phyloP scores from a whole-genome alignment of 148 eudicot species.

The Cornus kousa region DNA sequence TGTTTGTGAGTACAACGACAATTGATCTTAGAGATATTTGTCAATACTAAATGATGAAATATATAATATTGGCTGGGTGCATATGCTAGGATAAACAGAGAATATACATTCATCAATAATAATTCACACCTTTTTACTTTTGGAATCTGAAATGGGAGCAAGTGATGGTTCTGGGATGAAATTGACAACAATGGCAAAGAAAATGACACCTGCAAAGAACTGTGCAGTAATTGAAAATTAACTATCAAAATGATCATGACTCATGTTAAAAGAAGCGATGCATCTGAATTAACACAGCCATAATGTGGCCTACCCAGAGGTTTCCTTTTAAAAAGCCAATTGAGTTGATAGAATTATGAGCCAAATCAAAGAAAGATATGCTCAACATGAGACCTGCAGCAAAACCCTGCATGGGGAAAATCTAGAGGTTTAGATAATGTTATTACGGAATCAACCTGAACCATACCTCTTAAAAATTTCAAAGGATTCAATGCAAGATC shows the following conservation, averaged over 20 bases:
- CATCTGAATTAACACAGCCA: neutral
- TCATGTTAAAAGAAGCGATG: neutral
- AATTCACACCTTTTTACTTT: slow-evolving; percentile 63
- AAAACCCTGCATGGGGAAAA: slow-evolving; percentile 60
- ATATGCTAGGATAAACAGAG: slow-evolving; percentile 9
- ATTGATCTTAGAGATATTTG: slow-evolving; percentile 18
- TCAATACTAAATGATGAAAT: slow-evolving; percentile 13
- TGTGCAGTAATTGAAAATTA: slow-evolving; percentile 31
- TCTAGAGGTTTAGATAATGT: slow-evolving; percentile 5
- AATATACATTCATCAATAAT: neutral
- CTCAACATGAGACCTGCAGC: slow-evolving; percentile 99
- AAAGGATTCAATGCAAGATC: neutral
- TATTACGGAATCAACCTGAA: neutral
- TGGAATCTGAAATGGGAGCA: slow-evolving; percentile 57
- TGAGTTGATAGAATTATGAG: slow-evolving; percentile 92
- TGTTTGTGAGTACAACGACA: slow-evolving; percentile 37
- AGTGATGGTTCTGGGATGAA: slow-evolving; percentile 95
- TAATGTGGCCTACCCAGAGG: slow-evolving; percentile 61
- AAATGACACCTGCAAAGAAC: slow-evolving; percentile 98
- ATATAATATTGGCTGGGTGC: neutral
- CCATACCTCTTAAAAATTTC: neutral
- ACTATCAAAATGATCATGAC: neutral
- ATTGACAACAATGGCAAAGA: slow-evolving; percentile 83
- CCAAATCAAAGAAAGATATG: slow-evolving; percentile 97
- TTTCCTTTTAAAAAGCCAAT: slow-evolving; percentile 94